phyloP scores from a whole-genome alignment of 139 green algal genomes.

The Picochlorum sp. region DNA sequence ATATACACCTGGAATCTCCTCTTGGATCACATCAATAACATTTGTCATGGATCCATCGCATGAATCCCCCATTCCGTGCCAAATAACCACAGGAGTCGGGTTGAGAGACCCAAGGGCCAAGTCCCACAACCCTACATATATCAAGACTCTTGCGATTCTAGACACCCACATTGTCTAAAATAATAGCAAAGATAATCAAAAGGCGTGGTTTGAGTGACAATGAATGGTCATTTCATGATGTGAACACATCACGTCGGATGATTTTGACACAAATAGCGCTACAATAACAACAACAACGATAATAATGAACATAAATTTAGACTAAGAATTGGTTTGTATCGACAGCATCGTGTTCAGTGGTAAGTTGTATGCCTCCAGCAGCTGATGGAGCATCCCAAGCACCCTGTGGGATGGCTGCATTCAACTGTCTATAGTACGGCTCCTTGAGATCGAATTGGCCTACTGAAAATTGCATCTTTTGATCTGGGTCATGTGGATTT shows the following conservation, averaged over 20 bases:
- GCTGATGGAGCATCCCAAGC: neutral
- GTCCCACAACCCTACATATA: too few relatives aligned
- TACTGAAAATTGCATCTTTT: conserved; percentile 7
- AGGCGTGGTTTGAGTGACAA: too few relatives aligned
- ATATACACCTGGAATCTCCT: conserved; percentile 43
- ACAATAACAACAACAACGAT: too few relatives aligned
- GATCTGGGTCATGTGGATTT: conserved; percentile 13
- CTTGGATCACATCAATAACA: conserved; percentile 37
- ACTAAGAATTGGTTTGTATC: conserved; percentile 1
- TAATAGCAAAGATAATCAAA: too few relatives aligned
- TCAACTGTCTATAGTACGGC: conserved; percentile 75
- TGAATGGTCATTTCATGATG: too few relatives aligned
- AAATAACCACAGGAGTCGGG: too few relatives aligned
- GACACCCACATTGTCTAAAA: too few relatives aligned
- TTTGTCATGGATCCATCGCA: conserved; percentile 51
- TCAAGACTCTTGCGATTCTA: too few relatives aligned
- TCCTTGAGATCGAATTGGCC: conserved; percentile 85
- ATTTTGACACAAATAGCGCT: too few relatives aligned
- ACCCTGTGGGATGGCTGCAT: neutral
- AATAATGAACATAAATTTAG: neutral
- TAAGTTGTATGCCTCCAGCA: neutral
- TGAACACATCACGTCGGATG: too few relatives aligned
- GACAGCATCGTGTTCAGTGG: neutral
- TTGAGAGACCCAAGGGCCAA: too few relatives aligned
- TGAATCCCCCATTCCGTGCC: conserved; percentile 73